Evolutionary conservation across 2,329 filamentous ascomycete genomes (phyloP).

Genomic region (Chaetomiaceae sp.): DNA sequence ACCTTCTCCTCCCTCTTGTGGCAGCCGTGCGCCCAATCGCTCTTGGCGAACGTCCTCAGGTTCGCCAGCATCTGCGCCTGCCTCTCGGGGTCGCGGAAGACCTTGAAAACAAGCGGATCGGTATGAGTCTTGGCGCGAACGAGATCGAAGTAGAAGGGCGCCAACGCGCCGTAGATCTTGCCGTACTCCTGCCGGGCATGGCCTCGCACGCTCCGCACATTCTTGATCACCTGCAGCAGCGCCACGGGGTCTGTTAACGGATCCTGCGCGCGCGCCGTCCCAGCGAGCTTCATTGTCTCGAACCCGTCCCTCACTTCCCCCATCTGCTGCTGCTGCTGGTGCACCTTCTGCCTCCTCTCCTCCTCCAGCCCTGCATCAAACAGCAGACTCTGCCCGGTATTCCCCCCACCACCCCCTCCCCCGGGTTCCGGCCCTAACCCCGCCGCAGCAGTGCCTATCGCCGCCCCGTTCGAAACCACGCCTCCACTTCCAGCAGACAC

Average conservation of each 20-base stretch:
- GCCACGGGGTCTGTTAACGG: slow-evolving; percentile 54
- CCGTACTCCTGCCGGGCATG: slow-evolving; percentile 85
- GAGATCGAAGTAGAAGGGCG: slow-evolving; percentile 83
- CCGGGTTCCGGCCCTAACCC: neutral
- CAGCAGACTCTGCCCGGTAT: slow-evolving; percentile 35
- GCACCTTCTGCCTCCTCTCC: slow-evolving; percentile 39
- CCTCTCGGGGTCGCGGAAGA: slow-evolving; percentile 79
- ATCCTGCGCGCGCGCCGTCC: slow-evolving; percentile 24
- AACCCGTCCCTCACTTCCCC: slow-evolving; percentile 58
- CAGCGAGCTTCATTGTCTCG: slow-evolving; percentile 61
- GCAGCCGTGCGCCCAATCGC: slow-evolving; percentile 75
- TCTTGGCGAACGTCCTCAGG: slow-evolving; percentile 68
- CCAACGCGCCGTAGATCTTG: slow-evolving; percentile 80
- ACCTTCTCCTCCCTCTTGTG: slow-evolving; percentile 65
- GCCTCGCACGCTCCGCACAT: slow-evolving; percentile 72
- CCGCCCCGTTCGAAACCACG: neutral
- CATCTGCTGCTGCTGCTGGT: slow-evolving; percentile 23
- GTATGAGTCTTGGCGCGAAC: slow-evolving; percentile 64
- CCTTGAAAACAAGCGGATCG: slow-evolving; percentile 78
- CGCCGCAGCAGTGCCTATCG: neutral
- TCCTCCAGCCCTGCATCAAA: slow-evolving; percentile 70
- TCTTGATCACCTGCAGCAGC: slow-evolving; percentile 63
- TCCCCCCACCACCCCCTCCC: too few species aligned
- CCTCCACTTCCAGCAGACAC: too few species aligned
- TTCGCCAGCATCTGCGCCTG: slow-evolving; percentile 88